Conservation (phyloP, 805 yeast species). For the Lipomyces yamanashiensis region DNA sequence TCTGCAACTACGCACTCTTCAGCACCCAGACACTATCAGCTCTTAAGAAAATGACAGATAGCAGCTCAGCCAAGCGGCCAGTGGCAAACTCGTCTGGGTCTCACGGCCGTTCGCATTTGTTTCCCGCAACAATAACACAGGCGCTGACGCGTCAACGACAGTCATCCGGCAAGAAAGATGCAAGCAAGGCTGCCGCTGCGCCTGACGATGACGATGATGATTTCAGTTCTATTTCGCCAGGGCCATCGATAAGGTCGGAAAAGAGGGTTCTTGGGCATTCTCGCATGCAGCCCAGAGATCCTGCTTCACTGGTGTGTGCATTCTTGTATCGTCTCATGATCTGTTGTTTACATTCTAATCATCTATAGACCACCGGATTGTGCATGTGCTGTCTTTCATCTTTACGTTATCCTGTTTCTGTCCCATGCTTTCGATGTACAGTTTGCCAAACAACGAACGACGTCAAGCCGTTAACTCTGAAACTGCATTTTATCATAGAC, state of each 20-base stretch:
- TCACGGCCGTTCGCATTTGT: neutral
- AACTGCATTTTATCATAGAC: constrained; percentile 1
- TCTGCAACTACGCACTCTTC: neutral
- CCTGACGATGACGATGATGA: neutral
- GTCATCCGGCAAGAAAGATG: neutral
- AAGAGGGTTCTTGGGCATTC: neutral
- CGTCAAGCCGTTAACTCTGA: constrained; percentile 27
- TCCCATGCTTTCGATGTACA: constrained; percentile 57
- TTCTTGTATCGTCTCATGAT: neutral
- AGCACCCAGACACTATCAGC: neutral
- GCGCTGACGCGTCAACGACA: constrained; percentile 24
- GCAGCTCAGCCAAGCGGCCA: neutral
- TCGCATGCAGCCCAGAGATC: neutral
- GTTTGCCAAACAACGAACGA: constrained; percentile 52
- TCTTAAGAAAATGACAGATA: neutral
- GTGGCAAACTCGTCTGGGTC: neutral
- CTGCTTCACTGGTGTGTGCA: neutral
- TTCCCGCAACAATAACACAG: constrained; percentile 20
- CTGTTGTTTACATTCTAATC: neutral
- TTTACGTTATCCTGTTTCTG: constrained; percentile 39
- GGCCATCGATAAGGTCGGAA: neutral
- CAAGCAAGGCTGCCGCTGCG: neutral
- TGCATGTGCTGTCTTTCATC: constrained; percentile 44
- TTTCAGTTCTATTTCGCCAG: neutral
- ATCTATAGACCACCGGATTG: constrained; percentile 29